Evolutionary conservation across 306 rosid genomes (phyloP), one percentile per base, ranked within the genome.

Genomic region (Quercus parvula): DNA sequence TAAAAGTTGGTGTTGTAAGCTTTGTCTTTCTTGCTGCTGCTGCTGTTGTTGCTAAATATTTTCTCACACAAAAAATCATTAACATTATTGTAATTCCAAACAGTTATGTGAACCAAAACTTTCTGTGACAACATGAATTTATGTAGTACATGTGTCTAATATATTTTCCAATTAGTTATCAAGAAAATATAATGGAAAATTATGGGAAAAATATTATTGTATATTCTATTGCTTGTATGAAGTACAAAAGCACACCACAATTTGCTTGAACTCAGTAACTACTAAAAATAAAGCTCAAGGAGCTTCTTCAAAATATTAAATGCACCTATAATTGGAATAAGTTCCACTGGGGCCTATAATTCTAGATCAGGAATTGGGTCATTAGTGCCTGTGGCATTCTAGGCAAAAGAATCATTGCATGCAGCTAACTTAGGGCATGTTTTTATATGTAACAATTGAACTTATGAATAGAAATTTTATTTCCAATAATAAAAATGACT

Each of bases 341-440:
- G 27, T 72, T 57, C 86, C 68, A 92, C 46, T 24, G 95, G 20
- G 15, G 75, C 73, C 78, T 84, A 90, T 62, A 92, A 81, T 82
- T 64, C 87, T 11, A 95, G 88, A 81, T 92, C 94, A 56, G 97
- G 98, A 87, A 90, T 80, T 88, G 90, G 85, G 91, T 95, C 61
- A 93, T 95, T 52, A 89, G 86, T 57, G 92, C 89, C 71, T 87
- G 87, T 82, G 90, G 99, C 99, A 92, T 95, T 83, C 84, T 94
- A 18, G 93, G 2, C 97, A 90, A 89, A n/a, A 94, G 90, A 96
- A 95, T 92, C 97, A 92, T 91, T 59, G 99, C 98, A 19, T 92
- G 76, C 55, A 95, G 84, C 88, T 80, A 81, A 81, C 90, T 86
- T 38, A 38, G 46, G 46, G 11, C 11, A 38, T 38, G 11, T 38